Evolutionary conservation across 2,329 filamentous ascomycete genomes (phyloP).

Genomic region (Aspergillus alliaceus): DNA sequence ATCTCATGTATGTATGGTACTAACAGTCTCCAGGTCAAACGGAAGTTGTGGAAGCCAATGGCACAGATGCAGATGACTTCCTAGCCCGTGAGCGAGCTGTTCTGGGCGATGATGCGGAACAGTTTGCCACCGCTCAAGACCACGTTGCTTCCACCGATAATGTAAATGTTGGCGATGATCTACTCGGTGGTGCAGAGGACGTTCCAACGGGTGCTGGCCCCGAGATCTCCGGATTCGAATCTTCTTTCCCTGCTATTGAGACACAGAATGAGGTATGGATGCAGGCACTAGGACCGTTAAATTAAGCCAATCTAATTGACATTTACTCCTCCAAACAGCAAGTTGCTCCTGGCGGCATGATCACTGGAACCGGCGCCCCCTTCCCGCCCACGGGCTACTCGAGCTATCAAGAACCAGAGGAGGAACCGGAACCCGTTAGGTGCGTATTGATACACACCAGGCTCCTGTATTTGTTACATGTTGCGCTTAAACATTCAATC

Average conservation of each 20-base stretch:
- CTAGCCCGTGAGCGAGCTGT: conserved; percentile 85
- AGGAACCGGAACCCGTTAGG: conserved; percentile 84
- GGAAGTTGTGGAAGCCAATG: conserved; percentile 31
- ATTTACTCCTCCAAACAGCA: conserved; percentile 48
- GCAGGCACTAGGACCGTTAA: not conserved
- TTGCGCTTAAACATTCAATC: not conserved
- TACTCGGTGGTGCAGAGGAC: conserved; percentile 63
- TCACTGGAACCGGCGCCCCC: conserved; percentile 68
- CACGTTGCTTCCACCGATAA: conserved; percentile 57
- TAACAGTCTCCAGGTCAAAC: conserved; percentile 37
- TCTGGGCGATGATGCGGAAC: conserved; percentile 88
- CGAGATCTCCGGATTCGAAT: conserved; percentile 70
- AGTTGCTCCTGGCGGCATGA: conserved; percentile 73
- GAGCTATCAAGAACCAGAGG: conserved; percentile 62
- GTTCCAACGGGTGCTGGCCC: conserved; percentile 21
- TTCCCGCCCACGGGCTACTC: conserved; percentile 55
- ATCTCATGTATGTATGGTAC: conserved; percentile 18
- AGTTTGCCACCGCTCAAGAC: conserved; percentile 79
- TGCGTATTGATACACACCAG: conserved; percentile 23
- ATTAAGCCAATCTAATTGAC: not conserved
- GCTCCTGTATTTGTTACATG: not conserved
- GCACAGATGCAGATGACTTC: conserved; percentile 74
- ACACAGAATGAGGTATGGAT: conserved; percentile 66
- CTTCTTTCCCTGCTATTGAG: conserved; percentile 84
- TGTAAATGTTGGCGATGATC: conserved; percentile 66